Base-by-base conservation (phyloP, 1,284 basidiomycete species). In the Phylloboletellus chloephorus region DNA sequence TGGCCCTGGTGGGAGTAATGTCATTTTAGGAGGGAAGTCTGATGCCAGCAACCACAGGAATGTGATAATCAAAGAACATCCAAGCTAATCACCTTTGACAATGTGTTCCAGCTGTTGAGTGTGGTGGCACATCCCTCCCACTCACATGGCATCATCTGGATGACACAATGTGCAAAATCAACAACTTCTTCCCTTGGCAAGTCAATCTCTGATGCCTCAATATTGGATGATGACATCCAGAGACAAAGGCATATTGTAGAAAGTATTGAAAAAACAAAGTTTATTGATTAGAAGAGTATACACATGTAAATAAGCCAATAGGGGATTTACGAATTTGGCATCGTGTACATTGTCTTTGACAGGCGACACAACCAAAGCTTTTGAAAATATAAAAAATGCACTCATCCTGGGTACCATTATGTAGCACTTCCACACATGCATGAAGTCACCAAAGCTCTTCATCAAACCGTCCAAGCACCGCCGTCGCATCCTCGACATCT, bases 401-500 rank as follows among this genome's bases (percentile, higher is more conserved):
- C n/a, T n/a, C n/a, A n/a, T n/a, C n/a, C n/a, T n/a, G n/a, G n/a
- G n/a, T n/a, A n/a, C n/a, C n/a, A n/a, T n/a, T n/a, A n/a, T n/a
- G n/a, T n/a, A n/a, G n/a, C n/a, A n/a, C n/a, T n/a, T n/a, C n/a
- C n/a, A n/a, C n/a, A n/a, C n/a, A 40, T 23, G 7, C 8, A 40
- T 20, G 10, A 20, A 10, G 22, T 57, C 44, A 85, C 82, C 82
- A 85, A 19, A 70, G 53, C 53, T 88, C 83, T 6, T 65, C 64
- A 47, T 88, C 82, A 60, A 97, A 97, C 9, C 94, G 77, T 49
- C 90, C 88, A 30, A 97, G 64, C 28, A 86, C 73, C 2, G 72
- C 60, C 43, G 78, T 81, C 1, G 85, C 76, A 52, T 94, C 88
- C 49, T 89, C 89, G 0, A 94, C 93, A 54, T 97, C 92, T 61